phyloP scores from a whole-genome alignment of 1,284 basidiomycete species.

The Austroboletus novae-zelandiae region DNA sequence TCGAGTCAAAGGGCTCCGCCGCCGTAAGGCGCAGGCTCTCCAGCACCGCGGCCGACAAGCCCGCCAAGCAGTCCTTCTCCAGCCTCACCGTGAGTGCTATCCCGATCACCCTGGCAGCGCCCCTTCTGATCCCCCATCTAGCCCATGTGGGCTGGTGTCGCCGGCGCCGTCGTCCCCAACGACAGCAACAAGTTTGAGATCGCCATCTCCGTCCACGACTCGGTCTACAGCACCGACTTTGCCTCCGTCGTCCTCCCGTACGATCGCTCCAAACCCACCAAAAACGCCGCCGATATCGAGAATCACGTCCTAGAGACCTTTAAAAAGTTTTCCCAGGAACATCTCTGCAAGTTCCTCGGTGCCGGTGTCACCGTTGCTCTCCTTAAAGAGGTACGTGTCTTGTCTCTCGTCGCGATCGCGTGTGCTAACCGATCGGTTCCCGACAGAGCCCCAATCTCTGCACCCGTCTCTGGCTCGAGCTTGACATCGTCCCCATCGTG shows the following conservation, averaged over 20 bases:
- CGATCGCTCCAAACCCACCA: slow-evolving; percentile 45
- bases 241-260: slow-evolving; percentile 53
- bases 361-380: slow-evolving; percentile 51
- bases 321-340: slow-evolving; percentile 67
- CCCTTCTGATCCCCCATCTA: slow-evolving; percentile 30
- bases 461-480: slow-evolving; percentile 72
- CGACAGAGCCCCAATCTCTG: slow-evolving; percentile 67
- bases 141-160: slow-evolving; percentile 84
- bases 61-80: slow-evolving; percentile 53
- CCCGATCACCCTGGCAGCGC: slow-evolving; percentile 19
- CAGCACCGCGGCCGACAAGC: slow-evolving; percentile 45
- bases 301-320: slow-evolving; percentile 57
- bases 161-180: slow-evolving; percentile 51
- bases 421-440: slow-evolving; percentile 9
- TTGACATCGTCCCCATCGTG: slow-evolving; percentile 76
- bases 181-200: slow-evolving; percentile 63
- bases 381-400: slow-evolving; percentile 44
- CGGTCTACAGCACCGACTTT: slow-evolving; percentile 77
- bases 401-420: neutral
- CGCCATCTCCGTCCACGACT: slow-evolving; percentile 75
- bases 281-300: slow-evolving; percentile 58
- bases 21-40: slow-evolving; percentile 67
- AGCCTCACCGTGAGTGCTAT: slow-evolving; percentile 58
- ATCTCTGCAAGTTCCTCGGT: slow-evolving; percentile 80
- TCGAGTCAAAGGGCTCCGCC: slow-evolving; percentile 61